These are phyloP conservation scores for Hypoxylon sp. DNA, from an alignment of 2,329 filamentous ascomycete species.

Conservation along the genomic window DNA sequence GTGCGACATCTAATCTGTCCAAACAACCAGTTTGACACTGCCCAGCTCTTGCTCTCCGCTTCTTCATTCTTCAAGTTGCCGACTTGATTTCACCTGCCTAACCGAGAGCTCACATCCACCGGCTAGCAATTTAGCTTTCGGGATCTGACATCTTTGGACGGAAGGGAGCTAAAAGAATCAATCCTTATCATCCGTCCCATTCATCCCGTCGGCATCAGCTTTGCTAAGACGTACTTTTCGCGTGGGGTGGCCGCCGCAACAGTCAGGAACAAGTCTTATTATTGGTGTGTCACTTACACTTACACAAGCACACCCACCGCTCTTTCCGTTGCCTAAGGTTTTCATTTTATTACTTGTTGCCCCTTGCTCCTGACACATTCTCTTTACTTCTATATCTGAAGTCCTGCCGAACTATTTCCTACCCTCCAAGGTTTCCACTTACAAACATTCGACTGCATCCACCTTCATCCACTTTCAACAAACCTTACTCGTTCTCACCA, in stretches of 20 bases:
- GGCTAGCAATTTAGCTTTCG: conserved; percentile 42
- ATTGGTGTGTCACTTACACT: conserved; percentile 44
- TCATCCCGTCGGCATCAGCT: conserved; percentile 45
- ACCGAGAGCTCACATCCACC: conserved; percentile 45
- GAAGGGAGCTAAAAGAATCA: conserved; percentile 36
- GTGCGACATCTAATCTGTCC: conserved; percentile 41
- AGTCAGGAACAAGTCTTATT: conserved; percentile 31
- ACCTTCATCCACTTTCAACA: conserved; percentile 13
- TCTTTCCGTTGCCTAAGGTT: conserved; percentile 49
- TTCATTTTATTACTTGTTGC: conserved; percentile 19
- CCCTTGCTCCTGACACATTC: conserved; percentile 26
- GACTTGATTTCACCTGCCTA: conserved; percentile 46
- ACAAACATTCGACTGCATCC: conserved; percentile 8
- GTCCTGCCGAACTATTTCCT: conserved; percentile 13
- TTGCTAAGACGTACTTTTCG: conserved; percentile 42
- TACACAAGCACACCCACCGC: conserved; percentile 46
- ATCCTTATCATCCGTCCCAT: conserved; percentile 43
- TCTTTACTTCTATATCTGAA: conserved; percentile 31
- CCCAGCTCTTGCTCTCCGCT: conserved; percentile 25
- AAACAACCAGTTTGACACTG: conserved; percentile 15
- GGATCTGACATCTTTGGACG: conserved; percentile 49
- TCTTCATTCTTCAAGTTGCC: conserved; percentile 35
- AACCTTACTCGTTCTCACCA: conserved; percentile 23
- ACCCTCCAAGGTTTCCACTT: conserved; percentile 7
- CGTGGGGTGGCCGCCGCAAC: conserved; percentile 41